Evolutionary conservation across 805 yeast species (phyloP).

Genomic region (Yarrowia hollandica): DNA sequence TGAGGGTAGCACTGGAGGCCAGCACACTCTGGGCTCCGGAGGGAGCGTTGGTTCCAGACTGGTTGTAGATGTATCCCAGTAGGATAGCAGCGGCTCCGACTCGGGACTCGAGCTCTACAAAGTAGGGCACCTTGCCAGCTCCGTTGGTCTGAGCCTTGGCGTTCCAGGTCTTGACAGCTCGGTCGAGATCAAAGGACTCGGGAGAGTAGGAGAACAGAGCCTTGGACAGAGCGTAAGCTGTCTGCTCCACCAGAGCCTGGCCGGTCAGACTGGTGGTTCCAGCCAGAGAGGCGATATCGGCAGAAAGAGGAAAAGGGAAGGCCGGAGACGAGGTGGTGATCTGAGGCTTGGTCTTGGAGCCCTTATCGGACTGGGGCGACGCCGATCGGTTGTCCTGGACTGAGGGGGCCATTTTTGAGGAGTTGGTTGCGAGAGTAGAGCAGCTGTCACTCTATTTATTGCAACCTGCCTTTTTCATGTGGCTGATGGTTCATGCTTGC

Average conservation of each 20-base stretch:
- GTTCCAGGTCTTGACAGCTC: constrained; percentile 62
- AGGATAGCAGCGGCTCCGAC: constrained; percentile 81
- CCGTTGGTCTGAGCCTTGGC: constrained; percentile 53
- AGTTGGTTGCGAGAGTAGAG: not conserved
- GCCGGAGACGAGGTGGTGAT: constrained; percentile 23
- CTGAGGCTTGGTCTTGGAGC: constrained; percentile 4
- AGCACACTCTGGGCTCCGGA: constrained; percentile 45
- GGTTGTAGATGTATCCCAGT: constrained; percentile 59
- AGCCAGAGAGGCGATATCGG: constrained; percentile 32
- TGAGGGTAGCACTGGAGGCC: constrained; percentile 66
- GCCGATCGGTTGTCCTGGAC: constrained; percentile 24
- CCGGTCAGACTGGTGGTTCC: constrained; percentile 36
- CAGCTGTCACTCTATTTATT: not conserved
- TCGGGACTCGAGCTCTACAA: constrained; percentile 63
- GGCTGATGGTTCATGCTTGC: not conserved
- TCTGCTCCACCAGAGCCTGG: constrained; percentile 40
- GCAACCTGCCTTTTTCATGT: constrained; percentile 3
- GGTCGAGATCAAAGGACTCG: constrained; percentile 60
- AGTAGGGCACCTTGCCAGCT: constrained; percentile 58
- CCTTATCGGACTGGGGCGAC: constrained; percentile 10
- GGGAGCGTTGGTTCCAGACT: constrained; percentile 27
- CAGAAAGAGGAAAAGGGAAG: constrained; percentile 33
- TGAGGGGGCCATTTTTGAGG: constrained; percentile 30
- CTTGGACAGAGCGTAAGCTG: constrained; percentile 41
- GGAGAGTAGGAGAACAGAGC: constrained; percentile 61